Evolutionary conservation across 2,329 filamentous ascomycete species (phyloP).

Genomic region (Coniochaeta sp.): DNA sequence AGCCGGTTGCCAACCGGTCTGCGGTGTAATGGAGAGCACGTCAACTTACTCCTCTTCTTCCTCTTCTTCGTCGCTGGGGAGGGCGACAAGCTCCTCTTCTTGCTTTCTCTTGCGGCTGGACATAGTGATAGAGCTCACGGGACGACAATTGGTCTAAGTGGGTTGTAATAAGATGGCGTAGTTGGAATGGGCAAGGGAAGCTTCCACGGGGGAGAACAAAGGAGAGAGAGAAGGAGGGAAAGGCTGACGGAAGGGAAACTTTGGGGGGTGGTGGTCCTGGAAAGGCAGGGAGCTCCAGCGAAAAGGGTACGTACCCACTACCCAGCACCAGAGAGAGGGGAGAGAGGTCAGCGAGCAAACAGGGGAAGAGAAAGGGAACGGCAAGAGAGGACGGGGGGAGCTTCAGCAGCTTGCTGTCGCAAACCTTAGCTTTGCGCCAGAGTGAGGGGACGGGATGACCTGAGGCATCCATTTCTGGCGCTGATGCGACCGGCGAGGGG

Average conservation of each 20-base stretch:
- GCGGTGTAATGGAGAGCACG: not conserved
- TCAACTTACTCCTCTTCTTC: constrained; percentile 47
- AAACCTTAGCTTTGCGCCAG: not conserved
- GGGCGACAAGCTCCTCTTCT: constrained; percentile 47
- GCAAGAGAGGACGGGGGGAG: constrained; percentile 9
- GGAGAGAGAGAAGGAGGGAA: constrained; percentile 15
- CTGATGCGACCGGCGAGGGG: not conserved
- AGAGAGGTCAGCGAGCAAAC: constrained; percentile 8
- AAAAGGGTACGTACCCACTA: constrained; percentile 19
- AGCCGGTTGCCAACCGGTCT: not conserved
- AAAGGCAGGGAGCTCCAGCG: constrained; percentile 15
- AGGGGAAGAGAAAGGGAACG: constrained; percentile 4
- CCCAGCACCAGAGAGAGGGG: constrained; percentile 5
- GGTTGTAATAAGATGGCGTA: not conserved
- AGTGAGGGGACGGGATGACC: not conserved
- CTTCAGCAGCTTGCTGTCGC: constrained; percentile 10
- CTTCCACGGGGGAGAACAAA: constrained; percentile 8
- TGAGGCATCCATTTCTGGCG: constrained; percentile 2
- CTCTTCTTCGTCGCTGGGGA: constrained; percentile 43
- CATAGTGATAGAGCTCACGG: constrained; percentile 24
- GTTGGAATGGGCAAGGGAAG: constrained; percentile 2
- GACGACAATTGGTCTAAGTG: constrained; percentile 19
- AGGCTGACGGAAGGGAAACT: constrained; percentile 15
- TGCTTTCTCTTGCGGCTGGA: constrained; percentile 48
- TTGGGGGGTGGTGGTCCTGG: constrained; percentile 16